Base-by-base conservation (phyloP, 768 basidiomycete species). In the Kwoniella dendrophila region DNA sequence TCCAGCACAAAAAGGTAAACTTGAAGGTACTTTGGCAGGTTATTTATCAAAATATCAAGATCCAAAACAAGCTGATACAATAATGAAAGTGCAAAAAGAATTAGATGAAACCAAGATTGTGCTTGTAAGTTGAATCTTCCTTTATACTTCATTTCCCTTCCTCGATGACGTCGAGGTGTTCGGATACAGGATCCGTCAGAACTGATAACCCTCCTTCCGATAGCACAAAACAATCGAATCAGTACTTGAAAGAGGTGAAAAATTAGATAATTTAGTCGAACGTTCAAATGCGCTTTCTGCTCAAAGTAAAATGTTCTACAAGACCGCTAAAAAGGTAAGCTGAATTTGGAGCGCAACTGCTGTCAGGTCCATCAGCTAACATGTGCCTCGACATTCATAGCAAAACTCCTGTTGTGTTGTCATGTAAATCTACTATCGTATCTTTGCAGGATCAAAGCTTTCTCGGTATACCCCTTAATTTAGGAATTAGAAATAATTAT, bases 221-320 rank as follows among this genome's bases (percentile, higher is more conserved):
- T 74, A 98, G 94, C 96, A 98, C 83, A 97, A 98, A 84, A 99
- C 96, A 29, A 99, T 99, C 72, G 96, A 99, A 77, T 91, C 90
- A 2, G 94, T 99, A 10, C 84, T 99, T 41, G 87, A 94, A 78
- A 87, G 96, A 12, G 96, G 96, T 44, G 95, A 98, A 85, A 93
- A 92, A 81, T 83, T 99, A 45, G 93, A 97, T 79, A 91, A 91
- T 78, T 83, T 98, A 8, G 95, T 98, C 12, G 94, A 97, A 72
- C 86, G 94, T 38, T 96, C 93, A 58, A 88, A 90, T 74, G 88
- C 88, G 33, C 80, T 97, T 57, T 91, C 92, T 38, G 82, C 86
- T 16, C 91, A 93, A 81, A 91, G 87, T 81, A 97, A 97, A 86
- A 90, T 91, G 88, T 99, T 99, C 78, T 98, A 97, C 83, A 96